Evolutionary conservation across 179 eudicot species (phyloP).

Genomic region (Gypsophila paniculata): DNA sequence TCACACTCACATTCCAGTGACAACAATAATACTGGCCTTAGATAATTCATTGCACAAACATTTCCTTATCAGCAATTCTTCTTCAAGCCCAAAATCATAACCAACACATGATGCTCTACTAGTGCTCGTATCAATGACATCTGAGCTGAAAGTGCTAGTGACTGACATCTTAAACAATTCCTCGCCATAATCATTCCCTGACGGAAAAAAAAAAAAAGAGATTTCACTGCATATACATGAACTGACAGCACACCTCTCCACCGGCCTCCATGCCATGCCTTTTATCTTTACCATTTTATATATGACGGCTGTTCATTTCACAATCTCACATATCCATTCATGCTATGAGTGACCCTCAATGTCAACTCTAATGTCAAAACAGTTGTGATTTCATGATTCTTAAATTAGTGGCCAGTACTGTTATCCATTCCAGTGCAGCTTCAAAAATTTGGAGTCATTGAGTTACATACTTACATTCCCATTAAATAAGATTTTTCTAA

Average conservation of each 20-base stretch:
- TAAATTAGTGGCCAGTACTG: too few species aligned
- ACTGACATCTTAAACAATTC: neutral
- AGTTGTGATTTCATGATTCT: neutral
- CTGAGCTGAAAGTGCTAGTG: conserved; percentile 3
- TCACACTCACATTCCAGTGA: neutral
- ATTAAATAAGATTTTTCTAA: too few species aligned
- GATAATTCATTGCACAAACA: neutral
- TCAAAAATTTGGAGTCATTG: neutral
- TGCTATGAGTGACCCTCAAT: neutral
- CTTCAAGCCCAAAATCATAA: conserved; percentile 2
- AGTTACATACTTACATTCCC: too few species aligned
- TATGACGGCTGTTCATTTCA: neutral
- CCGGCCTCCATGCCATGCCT: neutral
- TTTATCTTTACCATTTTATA: neutral
- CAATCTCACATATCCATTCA: neutral
- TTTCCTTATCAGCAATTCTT: neutral
- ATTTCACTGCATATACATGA: neutral
- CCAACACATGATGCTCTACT: neutral
- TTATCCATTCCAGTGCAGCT: too few species aligned
- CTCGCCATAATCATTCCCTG: neutral
- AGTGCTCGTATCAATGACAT: neutral
- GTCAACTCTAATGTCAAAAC: neutral
- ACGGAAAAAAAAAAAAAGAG: neutral
- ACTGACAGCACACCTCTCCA: conserved; percentile 4
- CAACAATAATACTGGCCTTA: neutral